Evolutionary conservation across 345 rosid genomes (phyloP), one percentile per base, ranked within the genome.

Genomic region (Erysimum cheiranthoides): DNA sequence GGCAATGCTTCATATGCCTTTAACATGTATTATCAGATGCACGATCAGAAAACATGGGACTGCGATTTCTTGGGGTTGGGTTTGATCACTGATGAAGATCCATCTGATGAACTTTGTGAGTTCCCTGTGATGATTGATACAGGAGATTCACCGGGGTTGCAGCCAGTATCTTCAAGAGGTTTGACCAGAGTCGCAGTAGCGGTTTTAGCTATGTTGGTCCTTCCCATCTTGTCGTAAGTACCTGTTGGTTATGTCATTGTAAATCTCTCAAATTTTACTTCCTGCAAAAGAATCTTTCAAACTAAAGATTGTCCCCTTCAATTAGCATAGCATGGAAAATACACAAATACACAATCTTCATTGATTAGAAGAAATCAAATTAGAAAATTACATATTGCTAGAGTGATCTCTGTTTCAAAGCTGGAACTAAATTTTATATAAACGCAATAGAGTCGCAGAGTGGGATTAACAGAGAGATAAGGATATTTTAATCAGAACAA

Each of bases 1-100:
- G 93, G 93, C 30, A 92, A 92, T 82, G 95, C 93, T 50, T 92
- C 97, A 0, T 92, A 89, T 69, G 92, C 95, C 1, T 92, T 92
- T 74, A 92, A 88, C 60, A 88, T 89, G 92, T 89, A 88, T 76
- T 92, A 85, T 73, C 97, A 92, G 73, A 69, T 92, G 36, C 80
- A 84, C 4, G 53, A 80, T 64, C 97, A 92, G 77, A 53, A 77
- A 32, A 51, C 80, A 1, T 85, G 91, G 97, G 78, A 75, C 82
- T 92, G 97, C 43, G 93, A 92, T 66, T 92, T 92, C 85, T 60
- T 80, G 38, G 92, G 88, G 25, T 66, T 89, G 78, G 95, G 87
- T 47, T 28, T 40, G 61, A 63, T 86, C 25, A 85, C 93, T 0
- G 81, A 82, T 40, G 66, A 79, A 31, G 82, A 92, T 76, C 95